Evolutionary conservation across 2,329 filamentous ascomycete species (phyloP), one percentile per base, ranked within the genome.

Genomic region (Ophioceras dolichostomum): DNA sequence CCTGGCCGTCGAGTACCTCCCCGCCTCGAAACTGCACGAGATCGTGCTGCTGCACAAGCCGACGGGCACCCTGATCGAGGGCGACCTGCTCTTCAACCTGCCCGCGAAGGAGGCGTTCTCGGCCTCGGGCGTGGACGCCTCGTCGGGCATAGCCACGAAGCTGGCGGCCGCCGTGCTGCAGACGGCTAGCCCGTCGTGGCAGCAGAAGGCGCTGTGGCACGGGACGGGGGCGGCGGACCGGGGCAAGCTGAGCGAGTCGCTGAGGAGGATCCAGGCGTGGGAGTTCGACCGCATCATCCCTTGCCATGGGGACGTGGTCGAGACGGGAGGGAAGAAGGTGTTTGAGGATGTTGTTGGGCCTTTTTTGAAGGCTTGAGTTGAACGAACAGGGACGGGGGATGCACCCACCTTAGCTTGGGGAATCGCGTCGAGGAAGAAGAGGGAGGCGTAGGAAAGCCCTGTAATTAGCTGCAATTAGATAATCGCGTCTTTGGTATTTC

Each of bases 1-100:
- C 36, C 80, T 83, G 49, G 70, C 78, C 12, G 63, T 57, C 28
- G 76, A 80, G 50, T 82, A 75, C 49, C 69, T 80, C 2, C 18
- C 21, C 30, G 30, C 14, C 30, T 17, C 14, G 8, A 32, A 6
- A 17, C 10, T 5, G 14, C 14, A 18, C 3, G 30, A 32, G 30
- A 8, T 32, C 16, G 30, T 32, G 6, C 17, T 32, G 30, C 17
- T 32, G 14, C 30, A 32, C 30, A 19, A 8, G 17, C 6, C 17
- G 8, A 17, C 30, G 30, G 30, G 14, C 30, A 32, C 17, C 10
- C 17, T 32, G 30, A 32, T 32, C 30, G 30, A 32, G 17, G 30
- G 30, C 17, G 30, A 32, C 10, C 8, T 32, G 4, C 14, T 32
- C 1, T 32, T 32, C 7, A 32, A 32, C 30, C 30, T 32, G 30